A percentile compares a stretch with the other conserved stretches of the same genome.
Evolutionary conservation across 352 stramenopile genomes (phyloP).

Genomic region (Phytophthora fragariaefolia): DNA sequence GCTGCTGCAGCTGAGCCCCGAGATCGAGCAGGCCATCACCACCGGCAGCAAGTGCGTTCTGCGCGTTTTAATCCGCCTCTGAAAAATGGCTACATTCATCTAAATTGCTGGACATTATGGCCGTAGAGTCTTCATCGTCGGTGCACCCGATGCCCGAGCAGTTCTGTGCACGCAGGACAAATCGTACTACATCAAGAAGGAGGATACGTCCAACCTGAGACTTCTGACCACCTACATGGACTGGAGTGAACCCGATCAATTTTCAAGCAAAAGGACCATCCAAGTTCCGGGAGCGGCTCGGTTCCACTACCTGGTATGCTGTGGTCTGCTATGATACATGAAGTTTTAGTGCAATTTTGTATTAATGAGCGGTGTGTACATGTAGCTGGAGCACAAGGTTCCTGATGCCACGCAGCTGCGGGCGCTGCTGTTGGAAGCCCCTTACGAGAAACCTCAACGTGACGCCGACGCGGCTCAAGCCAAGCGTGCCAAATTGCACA

Average conservation of each 20-base stretch:
- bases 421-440: constrained; percentile 66
- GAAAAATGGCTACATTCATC: constrained; percentile 2
- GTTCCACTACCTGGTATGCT: constrained; percentile 71
- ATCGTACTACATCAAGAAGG: constrained; percentile 79
- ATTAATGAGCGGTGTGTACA: neutral
- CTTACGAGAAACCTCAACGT: constrained; percentile 51
- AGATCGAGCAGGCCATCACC: constrained; percentile 65
- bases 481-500: constrained; percentile 61
- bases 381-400: constrained; percentile 69
- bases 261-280: constrained; percentile 37
- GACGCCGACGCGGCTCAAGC: constrained; percentile 9
- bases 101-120: neutral
- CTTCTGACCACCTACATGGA: constrained; percentile 67
- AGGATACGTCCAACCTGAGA: constrained; percentile 85
- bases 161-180: constrained; percentile 75
- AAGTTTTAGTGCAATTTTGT: neutral
- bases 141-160: constrained; percentile 53
- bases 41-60: constrained; percentile 50
- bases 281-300: constrained; percentile 57
- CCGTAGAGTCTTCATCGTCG: constrained; percentile 72
- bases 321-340: neutral
- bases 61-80: neutral
- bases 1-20: constrained; percentile 66
- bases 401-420: constrained; percentile 65
- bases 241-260: constrained; percentile 49